Evolutionary conservation across 208 protist genomes (phyloP), one percentile per base, ranked within the genome.

Genomic region (Leptomonas seymouri): DNA sequence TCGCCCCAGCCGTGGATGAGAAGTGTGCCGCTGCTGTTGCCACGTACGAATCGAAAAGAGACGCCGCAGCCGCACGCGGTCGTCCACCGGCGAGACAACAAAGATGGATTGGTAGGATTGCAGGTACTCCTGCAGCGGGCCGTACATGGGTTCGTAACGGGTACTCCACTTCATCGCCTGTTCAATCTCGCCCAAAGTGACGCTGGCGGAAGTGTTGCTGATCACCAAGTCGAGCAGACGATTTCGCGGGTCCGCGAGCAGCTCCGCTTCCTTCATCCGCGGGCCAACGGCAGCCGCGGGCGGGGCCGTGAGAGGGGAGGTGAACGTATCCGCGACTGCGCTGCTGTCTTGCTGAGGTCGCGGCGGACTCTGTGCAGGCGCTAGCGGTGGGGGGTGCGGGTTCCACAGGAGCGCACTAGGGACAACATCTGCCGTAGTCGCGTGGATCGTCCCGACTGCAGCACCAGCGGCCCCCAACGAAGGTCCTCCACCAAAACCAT

Each of bases 61-160:
- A 8, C 76, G 74, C 28, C 82, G 85, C 28, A 93, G 71, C 28
- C 74, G 80, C 27, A 93, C 87, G 36, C 78, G 82, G 48, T 89
- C 84, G 55, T 87, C 76, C 14, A 93, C 58, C 14, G 87, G 87
- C 1, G 84, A 93, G 15, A 90, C 78, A 34, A 85, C 81, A 66
- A 93, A 93, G 51, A 93, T 85, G n/a, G 84, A 86, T 45, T 90
- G 87, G 61, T 90, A 93, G 21, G 82, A 85, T 39, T 90, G 82
- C 49, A 93, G 76, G 45, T 87, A 93, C 54, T 90, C 84, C 25
- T 71, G 28, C 21, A 93, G 70, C 41, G 60, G 72, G 9, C 87
- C 87, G 69, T 89, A 89, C 36, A 71, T 67, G 11, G 60, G 62
- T 20, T 69, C 73, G 58, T 87, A 90, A 14, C 70, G 44, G 14